A percentile compares a stretch with the other conserved stretches of the same genome.
Evolutionary conservation across 139 green algal genomes (phyloP).

Genomic region (Chlorella vulgaris): DNA sequence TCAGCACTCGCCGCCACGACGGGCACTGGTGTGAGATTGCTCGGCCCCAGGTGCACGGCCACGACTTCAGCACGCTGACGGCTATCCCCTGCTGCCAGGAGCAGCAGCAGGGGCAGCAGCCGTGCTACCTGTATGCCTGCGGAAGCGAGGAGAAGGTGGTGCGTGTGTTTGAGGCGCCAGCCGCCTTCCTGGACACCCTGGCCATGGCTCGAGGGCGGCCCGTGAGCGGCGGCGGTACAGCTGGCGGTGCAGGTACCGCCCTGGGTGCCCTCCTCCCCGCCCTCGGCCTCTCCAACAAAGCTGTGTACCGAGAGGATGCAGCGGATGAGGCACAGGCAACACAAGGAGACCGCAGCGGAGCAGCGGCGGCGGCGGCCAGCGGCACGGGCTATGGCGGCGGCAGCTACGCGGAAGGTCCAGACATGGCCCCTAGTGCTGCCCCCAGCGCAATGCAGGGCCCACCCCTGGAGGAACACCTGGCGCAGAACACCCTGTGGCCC

Average conservation of each 20-base stretch:
- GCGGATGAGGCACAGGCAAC: conserved; percentile 14
- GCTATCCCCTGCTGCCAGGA: conserved; percentile 25
- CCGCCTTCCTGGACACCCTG: conserved; percentile 68
- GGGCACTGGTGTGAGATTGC: conserved; percentile 91
- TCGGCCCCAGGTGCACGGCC: conserved; percentile 93
- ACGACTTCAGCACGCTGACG: conserved; percentile 89
- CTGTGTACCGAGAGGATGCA: conserved; percentile 56
- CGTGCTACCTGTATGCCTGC: conserved; percentile 65
- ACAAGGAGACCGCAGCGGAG: background rate
- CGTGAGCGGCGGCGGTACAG: conserved; percentile 7
- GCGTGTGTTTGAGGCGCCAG: conserved; percentile 88
- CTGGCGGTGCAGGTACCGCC: conserved; percentile 22
- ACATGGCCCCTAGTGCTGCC: conserved; percentile 75
- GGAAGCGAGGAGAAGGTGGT: conserved; percentile 97
- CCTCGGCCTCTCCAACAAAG: conserved; percentile 95
- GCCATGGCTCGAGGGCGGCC: conserved; percentile 33
- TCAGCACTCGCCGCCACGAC: conserved; percentile 53
- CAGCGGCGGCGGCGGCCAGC: conserved; percentile 10
- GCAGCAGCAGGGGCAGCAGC: background rate
- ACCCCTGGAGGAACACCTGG: conserved; percentile 94
- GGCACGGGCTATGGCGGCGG: conserved; percentile 16
- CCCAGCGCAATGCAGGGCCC: conserved; percentile 62
- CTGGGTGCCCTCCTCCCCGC: conserved; percentile 81
- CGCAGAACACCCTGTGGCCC: conserved; percentile 90
- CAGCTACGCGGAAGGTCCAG: conserved; percentile 75